Percentiles rank a stretch among this genome's conserved stretches.
Conservation (phyloP, 106 monocot genomes). For the Gastrodia elata region DNA sequence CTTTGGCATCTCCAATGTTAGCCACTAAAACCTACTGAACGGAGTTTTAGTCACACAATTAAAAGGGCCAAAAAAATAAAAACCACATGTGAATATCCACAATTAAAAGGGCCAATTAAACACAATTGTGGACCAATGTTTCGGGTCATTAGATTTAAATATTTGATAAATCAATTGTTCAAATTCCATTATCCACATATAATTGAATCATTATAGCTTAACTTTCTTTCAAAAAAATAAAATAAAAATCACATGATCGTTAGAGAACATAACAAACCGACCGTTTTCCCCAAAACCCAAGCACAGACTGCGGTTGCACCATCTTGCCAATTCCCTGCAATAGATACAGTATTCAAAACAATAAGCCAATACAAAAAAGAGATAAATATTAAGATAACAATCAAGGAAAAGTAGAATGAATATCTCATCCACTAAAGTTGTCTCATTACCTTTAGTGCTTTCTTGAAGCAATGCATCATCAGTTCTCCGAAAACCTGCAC, state of each 20-base stretch:
- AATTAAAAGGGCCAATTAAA: too few relatives aligned
- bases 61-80: not conserved
- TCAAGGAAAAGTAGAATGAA: too few relatives aligned
- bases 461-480: conserved; percentile 65
- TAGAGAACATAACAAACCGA: conserved; percentile 13
- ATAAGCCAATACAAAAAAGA: too few relatives aligned
- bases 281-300: conserved; percentile 73
- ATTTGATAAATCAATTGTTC: too few relatives aligned
- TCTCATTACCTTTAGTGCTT: conserved; percentile 45
- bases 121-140: too few relatives aligned
- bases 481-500: conserved; percentile 63
- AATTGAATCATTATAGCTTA: too few relatives aligned
- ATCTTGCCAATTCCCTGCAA: conserved; percentile 78
- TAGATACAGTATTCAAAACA: not conserved
- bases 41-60: not conserved
- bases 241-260: not conserved
- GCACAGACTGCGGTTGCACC: conserved; percentile 88
- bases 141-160: too few relatives aligned
- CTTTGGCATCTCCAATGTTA: conserved; percentile 91
- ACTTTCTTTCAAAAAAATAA: not conserved
- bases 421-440: not conserved
- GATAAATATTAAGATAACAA: too few relatives aligned
- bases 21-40: conserved; percentile 78
- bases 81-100: too few relatives aligned
- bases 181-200: too few relatives aligned